Percentiles rank a stretch among this genome's conserved stretches.
phyloP scores from a whole-genome alignment of 371 early-diverging fungal genomes.

The Mortierella sp. region DNA sequence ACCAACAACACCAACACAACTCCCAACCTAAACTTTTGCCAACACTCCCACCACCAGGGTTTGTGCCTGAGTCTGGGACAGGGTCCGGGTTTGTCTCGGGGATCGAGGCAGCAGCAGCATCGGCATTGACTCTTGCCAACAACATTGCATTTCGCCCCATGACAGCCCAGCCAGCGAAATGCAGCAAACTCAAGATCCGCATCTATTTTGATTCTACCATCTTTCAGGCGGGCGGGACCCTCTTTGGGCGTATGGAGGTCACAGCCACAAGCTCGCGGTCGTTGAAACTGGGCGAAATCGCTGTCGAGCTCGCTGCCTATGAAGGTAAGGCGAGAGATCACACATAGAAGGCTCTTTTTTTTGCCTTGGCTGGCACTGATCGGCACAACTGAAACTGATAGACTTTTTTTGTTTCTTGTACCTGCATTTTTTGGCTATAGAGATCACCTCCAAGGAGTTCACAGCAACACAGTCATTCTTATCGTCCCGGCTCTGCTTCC shows the following conservation, averaged over 20 bases:
- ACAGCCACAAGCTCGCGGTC: constrained; percentile 59
- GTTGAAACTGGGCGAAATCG: constrained; percentile 68
- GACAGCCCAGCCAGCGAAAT: constrained; percentile 63
- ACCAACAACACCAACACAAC: constrained; percentile 3
- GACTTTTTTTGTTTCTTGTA: neutral
- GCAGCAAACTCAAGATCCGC: constrained; percentile 66
- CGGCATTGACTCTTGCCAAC: constrained; percentile 52
- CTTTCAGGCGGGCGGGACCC: constrained; percentile 68
- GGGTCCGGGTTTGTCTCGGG: constrained; percentile 56
- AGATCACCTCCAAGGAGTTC: constrained; percentile 62
- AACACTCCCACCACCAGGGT: constrained; percentile 46
- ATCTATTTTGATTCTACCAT: constrained; percentile 67
- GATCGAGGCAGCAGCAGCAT: constrained; percentile 42
- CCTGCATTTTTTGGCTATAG: constrained; percentile 32
- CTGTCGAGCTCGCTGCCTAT: constrained; percentile 67
- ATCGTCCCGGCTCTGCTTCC: constrained; percentile 65
- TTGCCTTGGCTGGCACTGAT: neutral
- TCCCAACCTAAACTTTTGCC: constrained; percentile 37
- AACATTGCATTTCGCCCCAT: constrained; percentile 68
- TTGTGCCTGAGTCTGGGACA: constrained; percentile 32
- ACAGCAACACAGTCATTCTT: constrained; percentile 65
- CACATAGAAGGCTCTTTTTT: neutral
- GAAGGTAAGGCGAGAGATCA: constrained; percentile 58
- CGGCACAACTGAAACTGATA: neutral
- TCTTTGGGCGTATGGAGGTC: constrained; percentile 67